Evolutionary conservation across 805 yeast species (phyloP).

Genomic region (Blastobotrys attinorum): DNA sequence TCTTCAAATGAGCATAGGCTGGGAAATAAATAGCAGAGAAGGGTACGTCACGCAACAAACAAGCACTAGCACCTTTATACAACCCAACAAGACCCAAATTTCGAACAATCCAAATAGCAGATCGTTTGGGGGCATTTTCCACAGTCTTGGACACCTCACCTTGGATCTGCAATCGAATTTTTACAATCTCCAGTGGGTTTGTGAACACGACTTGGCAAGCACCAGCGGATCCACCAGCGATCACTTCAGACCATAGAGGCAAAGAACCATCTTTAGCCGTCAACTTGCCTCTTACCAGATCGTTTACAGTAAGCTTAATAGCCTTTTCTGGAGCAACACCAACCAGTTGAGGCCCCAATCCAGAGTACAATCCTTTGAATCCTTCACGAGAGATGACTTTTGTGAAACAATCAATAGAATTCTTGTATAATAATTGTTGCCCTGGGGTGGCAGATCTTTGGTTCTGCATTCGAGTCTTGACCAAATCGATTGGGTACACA

Average conservation of each 20-base stretch:
- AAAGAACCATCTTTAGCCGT: slow-evolving; percentile 43
- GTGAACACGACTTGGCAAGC: slow-evolving; percentile 95
- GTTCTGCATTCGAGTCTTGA: slow-evolving; percentile 96
- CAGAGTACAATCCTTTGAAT: slow-evolving; percentile 77
- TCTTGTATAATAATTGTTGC: slow-evolving; percentile 48
- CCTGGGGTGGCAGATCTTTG: slow-evolving; percentile 60
- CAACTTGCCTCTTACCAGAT: slow-evolving; percentile 68
- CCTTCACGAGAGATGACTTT: slow-evolving; percentile 78
- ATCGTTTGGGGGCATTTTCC: slow-evolving; percentile 33
- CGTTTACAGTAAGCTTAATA: slow-evolving; percentile 90
- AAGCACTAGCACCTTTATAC: slow-evolving; percentile 87
- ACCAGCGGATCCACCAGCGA: slow-evolving; percentile 93
- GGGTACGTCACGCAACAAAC: slow-evolving; percentile 91
- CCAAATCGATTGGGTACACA: slow-evolving; percentile 93
- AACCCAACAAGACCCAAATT: slow-evolving; percentile 78
- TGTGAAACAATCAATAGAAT: slow-evolving; percentile 77
- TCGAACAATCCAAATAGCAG: slow-evolving; percentile 66
- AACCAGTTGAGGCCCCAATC: slow-evolving; percentile 85
- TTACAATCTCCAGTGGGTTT: slow-evolving; percentile 92
- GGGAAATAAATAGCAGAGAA: slow-evolving; percentile 97
- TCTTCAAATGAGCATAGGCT: slow-evolving; percentile 87
- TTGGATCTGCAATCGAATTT: slow-evolving; percentile 89
- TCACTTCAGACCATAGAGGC: slow-evolving; percentile 54
- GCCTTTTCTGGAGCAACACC: slow-evolving; percentile 99
- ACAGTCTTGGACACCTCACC: slow-evolving; percentile 51